Base-by-base conservation (phyloP, 208 protist genomes). In the Crithidia thermophila region DNA sequence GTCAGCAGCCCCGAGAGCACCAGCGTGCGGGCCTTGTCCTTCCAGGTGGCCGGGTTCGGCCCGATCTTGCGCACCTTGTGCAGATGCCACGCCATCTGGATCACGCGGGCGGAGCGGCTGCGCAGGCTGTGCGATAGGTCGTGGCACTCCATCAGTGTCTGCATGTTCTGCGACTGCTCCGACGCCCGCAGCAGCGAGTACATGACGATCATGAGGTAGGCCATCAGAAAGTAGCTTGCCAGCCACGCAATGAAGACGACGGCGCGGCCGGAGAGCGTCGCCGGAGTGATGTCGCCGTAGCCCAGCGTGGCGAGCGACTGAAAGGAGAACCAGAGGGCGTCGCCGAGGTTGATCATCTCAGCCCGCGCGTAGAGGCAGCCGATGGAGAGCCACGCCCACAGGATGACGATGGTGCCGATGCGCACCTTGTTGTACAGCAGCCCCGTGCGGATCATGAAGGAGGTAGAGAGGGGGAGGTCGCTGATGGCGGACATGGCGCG, bases 261-360 rank as follows among this genome's bases (percentile, higher is more conserved):
- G 18, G 73, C 39, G 31, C 79, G 73, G 30, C 85, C 87, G 14
- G 67, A 40, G 23, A 79, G 47, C 6, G 77, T 88, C 36, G 74
- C 42, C 6, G 90, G 83, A 36, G 85, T 84, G 50, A 83, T 56
- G 76, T 95, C 87, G 50, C 90, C 87, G 72, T 93, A 93, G 25
- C 87, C 87, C 21, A 95, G 60, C 27, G 87, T 92, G 43, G 83
- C 63, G 45, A 93, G 61, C 5, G 90, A 82, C 69, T 93, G 82
- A 47, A 93, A 93, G 31, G 77, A 75, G 63, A 88, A 93, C 87
- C 87, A 95, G 30, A 92, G n/a, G 28, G 72, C 81, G 34, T 93
- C 82, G 31, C 53, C 42, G 5, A 91, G 42, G 36, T 68, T 60
- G n/a, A 78, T 45, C 13, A 28, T 34, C 62, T 90, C 79, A 18